A percentile compares a stretch with the other conserved stretches of the same genome.
Conservation (phyloP, 2,329 filamentous ascomycete genomes). For the Ambrosiella beaveri region DNA sequence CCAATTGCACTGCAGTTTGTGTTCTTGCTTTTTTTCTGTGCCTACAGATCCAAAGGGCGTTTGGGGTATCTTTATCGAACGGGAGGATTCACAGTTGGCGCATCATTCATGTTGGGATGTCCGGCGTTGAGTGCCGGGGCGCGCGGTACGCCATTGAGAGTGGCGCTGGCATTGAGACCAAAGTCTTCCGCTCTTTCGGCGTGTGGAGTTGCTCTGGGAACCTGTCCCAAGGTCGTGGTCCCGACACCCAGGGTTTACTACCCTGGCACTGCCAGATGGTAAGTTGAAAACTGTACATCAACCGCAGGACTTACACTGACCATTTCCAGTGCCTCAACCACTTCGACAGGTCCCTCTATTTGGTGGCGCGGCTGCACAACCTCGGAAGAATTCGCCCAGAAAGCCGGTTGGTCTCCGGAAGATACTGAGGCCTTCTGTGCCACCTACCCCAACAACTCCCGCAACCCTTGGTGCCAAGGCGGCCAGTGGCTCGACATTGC, state of each 20-base stretch:
- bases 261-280: constrained; percentile 4
- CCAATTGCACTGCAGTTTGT: too few species aligned
- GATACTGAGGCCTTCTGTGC: constrained; percentile 5
- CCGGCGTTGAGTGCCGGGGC: background rate
- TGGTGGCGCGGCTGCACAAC: constrained; percentile 11
- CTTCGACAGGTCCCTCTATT: background rate
- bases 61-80: background rate
- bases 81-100: background rate
- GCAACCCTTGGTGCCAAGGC: constrained; percentile 6
- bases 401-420: background rate
- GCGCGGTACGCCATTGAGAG: background rate
- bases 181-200: background rate
- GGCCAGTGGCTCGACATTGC: constrained; percentile 12
- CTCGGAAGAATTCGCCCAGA: constrained; percentile 9
- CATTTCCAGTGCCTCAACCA: constrained; percentile 3
- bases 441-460: constrained; percentile 2
- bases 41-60: background rate
- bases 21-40: too few species aligned
- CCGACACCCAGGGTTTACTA: background rate
- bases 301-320: background rate
- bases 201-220: background rate
- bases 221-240: background rate
- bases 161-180: background rate
- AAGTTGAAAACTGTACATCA: background rate
- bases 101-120: constrained; percentile 2